Conservation (phyloP, 306 rosid species). For the Coriaria nepalensis region DNA sequence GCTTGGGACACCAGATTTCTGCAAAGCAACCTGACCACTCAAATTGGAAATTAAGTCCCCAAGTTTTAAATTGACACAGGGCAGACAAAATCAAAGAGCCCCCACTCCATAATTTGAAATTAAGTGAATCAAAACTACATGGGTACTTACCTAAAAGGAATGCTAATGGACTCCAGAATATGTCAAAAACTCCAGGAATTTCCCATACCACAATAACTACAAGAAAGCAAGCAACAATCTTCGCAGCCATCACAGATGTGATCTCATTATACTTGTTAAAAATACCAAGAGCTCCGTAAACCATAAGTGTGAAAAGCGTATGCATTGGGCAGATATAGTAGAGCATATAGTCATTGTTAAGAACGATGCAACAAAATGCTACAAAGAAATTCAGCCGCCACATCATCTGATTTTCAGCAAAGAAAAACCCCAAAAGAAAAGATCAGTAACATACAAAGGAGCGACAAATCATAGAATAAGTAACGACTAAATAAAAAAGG, state of each 20-base stretch:
- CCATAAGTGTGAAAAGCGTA: slow-evolving; percentile 94
- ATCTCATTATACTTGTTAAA: slow-evolving; percentile 70
- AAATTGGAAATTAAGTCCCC: neutral
- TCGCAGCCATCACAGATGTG: slow-evolving; percentile 61
- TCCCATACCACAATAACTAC: slow-evolving; percentile 92
- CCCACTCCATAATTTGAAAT: slow-evolving; percentile 10
- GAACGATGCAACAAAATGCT: slow-evolving; percentile 81
- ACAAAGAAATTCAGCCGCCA: slow-evolving; percentile 95
- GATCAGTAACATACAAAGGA: no score
- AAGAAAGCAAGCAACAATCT: slow-evolving; percentile 82
- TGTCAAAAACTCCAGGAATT: slow-evolving; percentile 78
- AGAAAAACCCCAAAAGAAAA: no score
- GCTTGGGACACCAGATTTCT: neutral
- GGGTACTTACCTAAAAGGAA: slow-evolving; percentile 59
- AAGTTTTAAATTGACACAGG: neutral
- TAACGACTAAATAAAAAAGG: neutral
- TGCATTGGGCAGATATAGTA: slow-evolving; percentile 99
- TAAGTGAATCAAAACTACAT: neutral
- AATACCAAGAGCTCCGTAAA: slow-evolving; percentile 93
- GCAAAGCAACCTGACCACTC: slow-evolving; percentile 3
- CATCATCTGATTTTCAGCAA: slow-evolving; percentile 68
- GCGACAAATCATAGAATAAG: neutral
- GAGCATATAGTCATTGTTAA: slow-evolving; percentile 85
- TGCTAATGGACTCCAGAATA: slow-evolving; percentile 63
- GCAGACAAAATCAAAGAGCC: neutral